Conservation (phyloP, 176 grass and related monocot species). For the Chloris gayana region DNA sequence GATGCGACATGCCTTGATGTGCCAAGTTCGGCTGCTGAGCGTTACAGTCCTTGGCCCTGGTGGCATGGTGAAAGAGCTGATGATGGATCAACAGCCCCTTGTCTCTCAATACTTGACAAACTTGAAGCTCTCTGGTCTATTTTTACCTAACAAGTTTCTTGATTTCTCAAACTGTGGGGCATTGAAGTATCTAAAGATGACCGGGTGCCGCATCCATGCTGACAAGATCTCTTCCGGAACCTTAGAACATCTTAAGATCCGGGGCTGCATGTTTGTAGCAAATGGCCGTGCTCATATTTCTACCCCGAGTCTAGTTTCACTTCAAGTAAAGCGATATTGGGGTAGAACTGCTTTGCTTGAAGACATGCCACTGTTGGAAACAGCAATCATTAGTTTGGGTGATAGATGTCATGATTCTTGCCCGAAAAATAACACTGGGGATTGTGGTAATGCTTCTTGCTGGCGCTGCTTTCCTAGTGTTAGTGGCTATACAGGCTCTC, state of each 20-base stretch:
- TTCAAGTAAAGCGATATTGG: background rate
- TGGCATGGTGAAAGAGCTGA: background rate
- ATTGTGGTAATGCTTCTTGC: background rate
- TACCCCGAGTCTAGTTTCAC: background rate
- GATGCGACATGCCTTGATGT: constrained; percentile 5
- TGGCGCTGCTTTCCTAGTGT: background rate
- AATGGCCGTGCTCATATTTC: background rate
- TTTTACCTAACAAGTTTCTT: background rate
- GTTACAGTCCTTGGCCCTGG: background rate
- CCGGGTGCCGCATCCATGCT: background rate
- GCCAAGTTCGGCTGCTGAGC: background rate
- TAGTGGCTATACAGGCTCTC: background rate
- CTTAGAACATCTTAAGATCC: background rate
- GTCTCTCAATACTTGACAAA: background rate
- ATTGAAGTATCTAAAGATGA: background rate
- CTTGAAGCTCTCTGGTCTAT: background rate
- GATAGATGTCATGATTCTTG: background rate
- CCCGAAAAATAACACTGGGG: background rate
- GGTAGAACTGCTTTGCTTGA: background rate
- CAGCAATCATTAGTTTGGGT: background rate
- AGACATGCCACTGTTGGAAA: background rate
- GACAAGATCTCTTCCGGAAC: background rate
- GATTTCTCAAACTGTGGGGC: constrained; percentile 3
- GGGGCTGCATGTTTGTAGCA: background rate
- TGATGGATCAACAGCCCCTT: background rate